These are phyloP conservation scores for Gentiana macrophylla DNA, from an alignment of 257 asterid species.

Conservation along the genomic window DNA sequence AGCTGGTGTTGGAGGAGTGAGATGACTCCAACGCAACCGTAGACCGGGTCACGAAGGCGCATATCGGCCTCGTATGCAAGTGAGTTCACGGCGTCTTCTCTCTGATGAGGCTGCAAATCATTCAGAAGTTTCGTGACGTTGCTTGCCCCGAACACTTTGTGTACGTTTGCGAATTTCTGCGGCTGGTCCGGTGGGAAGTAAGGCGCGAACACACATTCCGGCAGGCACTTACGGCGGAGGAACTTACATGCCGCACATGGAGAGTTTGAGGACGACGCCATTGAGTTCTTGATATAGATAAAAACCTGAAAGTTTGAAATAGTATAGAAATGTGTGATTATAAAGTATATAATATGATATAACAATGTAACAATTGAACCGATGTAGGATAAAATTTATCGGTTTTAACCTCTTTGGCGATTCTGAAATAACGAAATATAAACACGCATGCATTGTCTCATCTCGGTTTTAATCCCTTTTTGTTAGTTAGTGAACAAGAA, in stretches of 20 bases:
- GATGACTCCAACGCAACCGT: slow-evolving; percentile 36
- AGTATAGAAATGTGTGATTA: no score
- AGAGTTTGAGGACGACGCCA: slow-evolving; percentile 25
- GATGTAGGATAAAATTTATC: no score
- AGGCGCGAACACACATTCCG: slow-evolving; percentile 37
- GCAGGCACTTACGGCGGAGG: slow-evolving; percentile 31
- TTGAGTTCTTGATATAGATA: background rate
- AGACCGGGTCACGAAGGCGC: slow-evolving; percentile 38
- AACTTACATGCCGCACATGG: slow-evolving; percentile 41
- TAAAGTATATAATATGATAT: no score
- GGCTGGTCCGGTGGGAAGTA: slow-evolving; percentile 41
- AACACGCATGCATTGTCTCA: no score
- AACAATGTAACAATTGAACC: no score
- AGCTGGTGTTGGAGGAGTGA: slow-evolving; percentile 36
- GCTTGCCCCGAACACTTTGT: slow-evolving; percentile 37
- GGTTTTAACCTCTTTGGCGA: no score
- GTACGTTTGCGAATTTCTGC: slow-evolving; percentile 31
- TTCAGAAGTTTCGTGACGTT: slow-evolving; percentile 30
- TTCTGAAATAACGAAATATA: no score
- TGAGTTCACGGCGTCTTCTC: slow-evolving; percentile 36
- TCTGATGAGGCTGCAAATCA: slow-evolving; percentile 33
- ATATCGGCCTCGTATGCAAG: slow-evolving; percentile 36
- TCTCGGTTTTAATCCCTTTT: no score
- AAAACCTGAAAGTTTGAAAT: slow-evolving; percentile 9
- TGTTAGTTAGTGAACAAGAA: no score